These are phyloP conservation scores for Cryptosporidium baileyi DNA, from an alignment of 169 alveolate genomes.

Conservation along the genomic window DNA sequence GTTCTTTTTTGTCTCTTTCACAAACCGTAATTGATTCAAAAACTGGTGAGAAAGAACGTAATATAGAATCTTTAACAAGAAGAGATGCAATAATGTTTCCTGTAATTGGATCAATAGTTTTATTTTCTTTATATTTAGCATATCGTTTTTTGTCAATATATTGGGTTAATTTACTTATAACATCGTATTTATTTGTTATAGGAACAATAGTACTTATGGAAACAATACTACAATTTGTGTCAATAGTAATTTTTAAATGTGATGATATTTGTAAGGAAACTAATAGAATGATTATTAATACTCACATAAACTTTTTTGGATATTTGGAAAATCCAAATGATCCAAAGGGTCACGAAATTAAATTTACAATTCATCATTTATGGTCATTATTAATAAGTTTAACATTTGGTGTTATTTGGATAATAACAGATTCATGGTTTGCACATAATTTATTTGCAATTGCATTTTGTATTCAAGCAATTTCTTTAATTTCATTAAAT, in stretches of 20 bases:
- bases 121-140: conserved; percentile 80
- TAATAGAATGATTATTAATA: not conserved
- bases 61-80: conserved; percentile 80
- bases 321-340: conserved; percentile 67
- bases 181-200: conserved; percentile 72
- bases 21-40: conserved; percentile 52
- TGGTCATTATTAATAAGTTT: conserved; percentile 75
- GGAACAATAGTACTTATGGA: conserved; percentile 75
- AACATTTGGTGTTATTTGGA: conserved; percentile 76
- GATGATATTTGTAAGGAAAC: conserved; percentile 65
- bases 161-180: conserved; percentile 77
- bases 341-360: conserved; percentile 60
- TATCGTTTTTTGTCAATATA: conserved; percentile 73
- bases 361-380: conserved; percentile 76
- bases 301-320: conserved; percentile 67
- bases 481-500: conserved; percentile 84
- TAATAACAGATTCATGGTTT: conserved; percentile 84
- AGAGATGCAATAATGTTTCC: conserved; percentile 90
- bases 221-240: conserved; percentile 66
- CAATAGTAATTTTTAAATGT: conserved; percentile 39
- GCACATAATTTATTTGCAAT: conserved; percentile 87
- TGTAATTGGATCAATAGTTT: conserved; percentile 83
- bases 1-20: conserved; percentile 72
- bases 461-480: conserved; percentile 86
- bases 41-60: conserved; percentile 80